Evolutionary conservation across 768 basidiomycete genomes (phyloP).

Genomic region (Tephrocybe sp.): DNA sequence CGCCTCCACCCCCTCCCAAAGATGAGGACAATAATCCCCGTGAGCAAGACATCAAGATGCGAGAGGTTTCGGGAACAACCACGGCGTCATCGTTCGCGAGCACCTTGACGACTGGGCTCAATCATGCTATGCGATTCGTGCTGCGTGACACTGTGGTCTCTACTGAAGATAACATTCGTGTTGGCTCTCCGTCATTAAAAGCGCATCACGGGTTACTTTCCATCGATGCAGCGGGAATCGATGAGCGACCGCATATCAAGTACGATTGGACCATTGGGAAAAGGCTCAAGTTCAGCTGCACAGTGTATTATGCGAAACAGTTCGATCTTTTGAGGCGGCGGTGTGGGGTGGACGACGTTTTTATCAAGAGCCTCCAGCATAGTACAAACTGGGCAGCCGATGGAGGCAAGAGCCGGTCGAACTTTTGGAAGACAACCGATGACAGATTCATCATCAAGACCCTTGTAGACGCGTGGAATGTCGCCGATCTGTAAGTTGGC

Average conservation of each 20-base stretch:
- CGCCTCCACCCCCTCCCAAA: conserved; percentile 28
- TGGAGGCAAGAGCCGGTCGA: conserved; percentile 78
- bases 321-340: conserved; percentile 67
- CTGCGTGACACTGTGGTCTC: conserved; percentile 18
- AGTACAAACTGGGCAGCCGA: conserved; percentile 72
- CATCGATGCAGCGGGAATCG: conserved; percentile 43
- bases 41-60: not conserved
- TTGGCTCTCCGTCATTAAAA: conserved; percentile 34
- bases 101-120: conserved; percentile 52
- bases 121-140: conserved; percentile 60
- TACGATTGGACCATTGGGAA: conserved; percentile 81
- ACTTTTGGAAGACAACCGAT: conserved; percentile 83
- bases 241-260: conserved; percentile 80
- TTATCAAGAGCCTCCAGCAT: conserved; percentile 58
- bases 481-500: conserved; percentile 70
- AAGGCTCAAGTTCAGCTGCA: conserved; percentile 74
- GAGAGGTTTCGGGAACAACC: conserved; percentile 5
- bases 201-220: conserved; percentile 52
- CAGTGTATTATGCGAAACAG: conserved; percentile 80
- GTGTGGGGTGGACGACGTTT: conserved; percentile 65
- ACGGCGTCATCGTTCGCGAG: conserved; percentile 43
- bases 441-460: conserved; percentile 84
- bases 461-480: conserved; percentile 84
- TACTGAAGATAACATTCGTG: conserved; percentile 27
- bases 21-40: conserved; percentile 8